phyloP scores from a whole-genome alignment of 192 early-diverging fungal genomes.

The Backusella tuberculispora region DNA sequence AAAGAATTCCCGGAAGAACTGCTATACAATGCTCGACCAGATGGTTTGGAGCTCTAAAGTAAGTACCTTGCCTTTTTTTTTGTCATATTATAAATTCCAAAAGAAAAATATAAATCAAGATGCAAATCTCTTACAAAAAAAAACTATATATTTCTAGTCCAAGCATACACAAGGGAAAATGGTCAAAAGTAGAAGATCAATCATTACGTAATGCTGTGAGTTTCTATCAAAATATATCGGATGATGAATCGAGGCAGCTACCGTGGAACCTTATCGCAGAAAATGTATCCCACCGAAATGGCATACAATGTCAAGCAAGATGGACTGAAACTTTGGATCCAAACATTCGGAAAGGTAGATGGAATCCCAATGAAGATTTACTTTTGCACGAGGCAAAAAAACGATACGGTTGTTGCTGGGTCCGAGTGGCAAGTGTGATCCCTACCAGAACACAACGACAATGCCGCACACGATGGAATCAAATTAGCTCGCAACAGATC shows the following conservation, averaged over 20 bases:
- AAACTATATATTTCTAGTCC: slow-evolving; percentile 9
- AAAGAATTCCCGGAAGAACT: slow-evolving; percentile 45
- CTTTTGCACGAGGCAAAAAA: slow-evolving; percentile 53
- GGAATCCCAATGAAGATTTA: slow-evolving; percentile 50
- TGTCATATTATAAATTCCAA: no score
- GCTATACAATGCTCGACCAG: slow-evolving; percentile 51
- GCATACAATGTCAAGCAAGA: slow-evolving; percentile 62
- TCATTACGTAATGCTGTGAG: slow-evolving; percentile 13
- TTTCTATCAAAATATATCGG: neutral
- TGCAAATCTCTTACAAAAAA: neutral
- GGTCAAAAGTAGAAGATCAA: slow-evolving; percentile 30
- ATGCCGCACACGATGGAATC: slow-evolving; percentile 61
- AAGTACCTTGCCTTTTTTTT: neutral
- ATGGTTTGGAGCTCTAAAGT: slow-evolving; percentile 52
- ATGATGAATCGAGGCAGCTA: neutral
- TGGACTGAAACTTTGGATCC: slow-evolving; percentile 60
- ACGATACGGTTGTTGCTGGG: slow-evolving; percentile 50
- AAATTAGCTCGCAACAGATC: slow-evolving; percentile 10
- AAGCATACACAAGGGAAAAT: slow-evolving; percentile 30
- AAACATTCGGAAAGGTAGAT: slow-evolving; percentile 49
- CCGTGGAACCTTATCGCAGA: slow-evolving; percentile 46
- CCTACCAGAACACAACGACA: slow-evolving; percentile 55
- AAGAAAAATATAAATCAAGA: neutral
- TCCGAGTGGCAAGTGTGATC: slow-evolving; percentile 54
- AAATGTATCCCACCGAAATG: slow-evolving; percentile 47